These are phyloP conservation scores for Leishmania arabica DNA, from an alignment of 208 protist species.

Conservation along the genomic window DNA sequence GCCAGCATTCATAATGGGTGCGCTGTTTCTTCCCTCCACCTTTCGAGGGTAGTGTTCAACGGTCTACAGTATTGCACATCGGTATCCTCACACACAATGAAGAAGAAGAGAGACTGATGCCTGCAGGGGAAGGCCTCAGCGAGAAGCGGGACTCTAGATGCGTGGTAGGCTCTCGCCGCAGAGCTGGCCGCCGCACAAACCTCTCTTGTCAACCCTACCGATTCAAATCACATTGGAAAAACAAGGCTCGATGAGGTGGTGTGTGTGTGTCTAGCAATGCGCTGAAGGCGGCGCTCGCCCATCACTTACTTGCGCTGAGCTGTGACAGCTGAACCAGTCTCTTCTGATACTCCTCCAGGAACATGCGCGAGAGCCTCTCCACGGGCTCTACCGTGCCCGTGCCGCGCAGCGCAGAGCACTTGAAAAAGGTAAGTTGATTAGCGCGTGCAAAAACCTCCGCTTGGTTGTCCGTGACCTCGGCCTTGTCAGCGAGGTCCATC, in stretches of 20 bases:
- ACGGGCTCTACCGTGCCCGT: conserved; percentile 84
- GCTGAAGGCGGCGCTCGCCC: not conserved
- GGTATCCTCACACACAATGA: not conserved
- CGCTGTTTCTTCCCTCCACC: not conserved
- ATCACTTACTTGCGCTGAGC: not conserved
- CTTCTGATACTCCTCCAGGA: conserved; percentile 75
- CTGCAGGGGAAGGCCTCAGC: not conserved
- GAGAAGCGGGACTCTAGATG: not conserved
- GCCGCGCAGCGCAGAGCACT: conserved; percentile 85
- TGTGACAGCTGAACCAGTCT: conserved; percentile 38
- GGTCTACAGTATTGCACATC: conserved; percentile 6
- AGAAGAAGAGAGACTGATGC: not conserved
- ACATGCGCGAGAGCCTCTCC: conserved; percentile 68
- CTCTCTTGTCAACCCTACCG: not conserved
- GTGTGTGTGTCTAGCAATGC: not conserved
- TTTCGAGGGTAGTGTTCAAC: not conserved
- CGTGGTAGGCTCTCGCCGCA: not conserved
- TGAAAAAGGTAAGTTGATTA: conserved; percentile 83
- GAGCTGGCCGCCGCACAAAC: not conserved
- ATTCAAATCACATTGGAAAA: too few relatives aligned
- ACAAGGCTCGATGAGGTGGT: not conserved
- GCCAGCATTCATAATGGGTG: not conserved
- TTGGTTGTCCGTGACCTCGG: conserved; percentile 88
- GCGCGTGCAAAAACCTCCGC: conserved; percentile 74
- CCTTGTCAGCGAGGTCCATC: conserved; percentile 84